Base-by-base conservation (phyloP, 208 protist genomes). In the Leptomonas seymouri region DNA sequence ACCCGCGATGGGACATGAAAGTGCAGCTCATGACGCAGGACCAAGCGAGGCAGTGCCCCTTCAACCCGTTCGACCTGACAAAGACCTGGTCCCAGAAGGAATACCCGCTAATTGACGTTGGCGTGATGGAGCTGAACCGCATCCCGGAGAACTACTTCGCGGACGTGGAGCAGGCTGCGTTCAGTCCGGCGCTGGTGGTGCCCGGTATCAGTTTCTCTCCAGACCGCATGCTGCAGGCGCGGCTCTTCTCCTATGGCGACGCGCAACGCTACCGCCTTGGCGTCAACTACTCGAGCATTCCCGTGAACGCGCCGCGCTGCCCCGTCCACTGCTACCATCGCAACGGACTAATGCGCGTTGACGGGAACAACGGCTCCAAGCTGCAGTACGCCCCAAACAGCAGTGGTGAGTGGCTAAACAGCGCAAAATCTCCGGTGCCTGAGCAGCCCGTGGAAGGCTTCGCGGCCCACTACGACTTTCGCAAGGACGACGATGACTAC, bases 101-200 rank as follows among this genome's bases (percentile, higher is more conserved):
- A 18, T 87, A 76, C 66, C 91, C 91, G 39, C 39, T 96, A 7
- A 76, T 81, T 28, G 61, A 66, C 49, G 42, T 96, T 20, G 92
- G 92, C 59, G 34, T 71, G 25, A 75, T 97, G 68, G 85, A 86
- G 8, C 71, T 97, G 15, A 91, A 96, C 74, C 60, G 85, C 44
- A 97, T 97, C 71, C 72, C 85, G 30, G 82, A 88, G 25, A 96
- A 97, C 75, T 95, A 87, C 77, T 97, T 97, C 71, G 75, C 74
- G 31, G 89, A 97, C 60, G 71, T 82, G 36, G 92, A 97, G 70
- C 87, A 89, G 61, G 50, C 80, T 62, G 91, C 89, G n/a, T 95
- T 94, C 72, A 80, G 56, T 11, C 85, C 90, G 41, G 28, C 59
- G 11, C 48, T 87, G 42, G 51, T 93, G 15, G 87, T 95, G 23